These are phyloP conservation scores for Tricholoma sp. DNA, from an alignment of 768 basidiomycete species.

Conservation along the genomic window DNA sequence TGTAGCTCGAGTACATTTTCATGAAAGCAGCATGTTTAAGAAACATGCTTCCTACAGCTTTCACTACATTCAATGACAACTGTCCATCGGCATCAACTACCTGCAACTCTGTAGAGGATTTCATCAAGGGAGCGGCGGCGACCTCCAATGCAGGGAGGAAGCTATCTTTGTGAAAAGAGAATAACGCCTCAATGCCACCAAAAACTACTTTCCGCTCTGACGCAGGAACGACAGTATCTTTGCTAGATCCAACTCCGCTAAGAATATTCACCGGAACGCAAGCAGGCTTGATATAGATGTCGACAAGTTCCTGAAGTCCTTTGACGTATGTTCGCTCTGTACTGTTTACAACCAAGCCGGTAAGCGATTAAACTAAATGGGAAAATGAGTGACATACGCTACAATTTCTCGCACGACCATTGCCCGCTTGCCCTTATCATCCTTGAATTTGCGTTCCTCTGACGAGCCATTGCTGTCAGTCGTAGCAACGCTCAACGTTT, in stretches of 20 bases:
- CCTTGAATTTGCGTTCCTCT: conserved; percentile 87
- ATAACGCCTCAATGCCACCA: conserved; percentile 81
- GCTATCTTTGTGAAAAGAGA: conserved; percentile 88
- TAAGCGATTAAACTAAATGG: conserved; percentile 13
- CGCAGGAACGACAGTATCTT: conserved; percentile 82
- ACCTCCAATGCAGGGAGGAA: conserved; percentile 88
- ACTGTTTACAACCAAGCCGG: conserved; percentile 31
- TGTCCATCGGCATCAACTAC: conserved; percentile 67
- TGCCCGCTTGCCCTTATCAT: conserved; percentile 80
- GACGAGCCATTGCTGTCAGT: conserved; percentile 69
- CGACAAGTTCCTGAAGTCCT: conserved; percentile 88
- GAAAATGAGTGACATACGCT: conserved; percentile 50
- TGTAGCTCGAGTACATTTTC: conserved; percentile 98
- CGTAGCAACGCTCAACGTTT: conserved; percentile 70
- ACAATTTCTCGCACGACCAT: conserved; percentile 89
- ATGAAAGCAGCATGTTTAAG: conserved; percentile 94
- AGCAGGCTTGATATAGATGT: conserved; percentile 91
- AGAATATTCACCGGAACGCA: conserved; percentile 63
- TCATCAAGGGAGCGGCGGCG: conserved; percentile 67
- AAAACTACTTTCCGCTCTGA: conserved; percentile 90
- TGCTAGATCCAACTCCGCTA: conserved; percentile 63
- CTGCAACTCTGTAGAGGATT: conserved; percentile 35
- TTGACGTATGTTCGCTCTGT: conserved; percentile 95
- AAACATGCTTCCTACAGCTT: conserved; percentile 83
- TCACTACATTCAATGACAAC: conserved; percentile 69